Base-by-base conservation (phyloP, 2,329 filamentous ascomycete genomes). In the Phaeophleospora eucalypticola region DNA sequence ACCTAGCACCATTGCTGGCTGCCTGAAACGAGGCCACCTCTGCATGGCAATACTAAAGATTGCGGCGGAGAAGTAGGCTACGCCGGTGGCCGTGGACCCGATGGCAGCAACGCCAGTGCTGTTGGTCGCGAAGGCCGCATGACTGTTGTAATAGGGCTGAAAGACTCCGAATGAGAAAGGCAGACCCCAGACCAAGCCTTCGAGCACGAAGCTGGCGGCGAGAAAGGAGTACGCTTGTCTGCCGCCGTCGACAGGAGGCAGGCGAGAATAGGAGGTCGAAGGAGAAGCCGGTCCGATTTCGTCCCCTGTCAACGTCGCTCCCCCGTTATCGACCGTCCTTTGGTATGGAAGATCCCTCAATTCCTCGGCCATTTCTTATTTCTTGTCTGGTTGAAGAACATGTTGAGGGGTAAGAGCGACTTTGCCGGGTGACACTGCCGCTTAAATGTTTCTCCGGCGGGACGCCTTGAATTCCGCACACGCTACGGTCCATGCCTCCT, bases 31-130 rank as follows among this genome's bases (percentile, higher is more conserved):
- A 7, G 69, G 69, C 17, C 59, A 70, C 15, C 56, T 58, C 33
- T 67, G 66, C 14, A 71, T 51, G 2, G 69, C 38, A 3, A 59
- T 60, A 38, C 72, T 68, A 40, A 69, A 61, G 20, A 74, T 24
- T 1, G 68, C 67, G 17, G 70, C 66, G 34, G 61, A 63, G 47
- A 76, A 63, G 58, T 76, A 76, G 61, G 74, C 70, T 36, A 74
- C 67, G 3, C 73, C 73, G 61, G 62, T 64, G 2, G 46, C 40
- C n/a, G 63, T 66, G 4, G 71, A 73, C 21, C 72, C 72, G 37
- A 75, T 68, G 2, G 68, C 65, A 6, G 72, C 70, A 37, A 76
- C 65, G 27, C 68, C 67, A 42, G 40, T 17, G 14, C 21, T 32
- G 4, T 41, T 20, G 3, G 47, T 45, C 4, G 40, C 36, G 48